Evolutionary conservation across 805 yeast species (phyloP).

Genomic region (Cyberlindnera petersonii): DNA sequence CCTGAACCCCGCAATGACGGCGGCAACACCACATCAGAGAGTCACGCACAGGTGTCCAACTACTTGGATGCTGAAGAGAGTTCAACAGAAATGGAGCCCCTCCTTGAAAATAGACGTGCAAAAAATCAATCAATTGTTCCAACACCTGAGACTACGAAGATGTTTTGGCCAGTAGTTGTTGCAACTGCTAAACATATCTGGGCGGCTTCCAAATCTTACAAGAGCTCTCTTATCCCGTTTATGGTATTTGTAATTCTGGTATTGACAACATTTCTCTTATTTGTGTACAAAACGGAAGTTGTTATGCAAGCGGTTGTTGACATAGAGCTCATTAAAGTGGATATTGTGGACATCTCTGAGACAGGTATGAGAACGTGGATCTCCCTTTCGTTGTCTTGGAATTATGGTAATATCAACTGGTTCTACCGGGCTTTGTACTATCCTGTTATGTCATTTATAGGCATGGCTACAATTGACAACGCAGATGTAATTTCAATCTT

Average conservation of each 20-base stretch:
- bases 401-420: slow-evolving; percentile 17
- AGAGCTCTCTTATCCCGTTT: background rate
- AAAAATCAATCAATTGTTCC: slow-evolving; percentile 1
- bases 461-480: slow-evolving; percentile 7
- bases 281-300: slow-evolving; percentile 5
- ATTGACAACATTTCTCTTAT: background rate
- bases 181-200: background rate
- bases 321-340: slow-evolving; percentile 7
- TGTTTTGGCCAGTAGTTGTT: background rate
- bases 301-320: slow-evolving; percentile 7
- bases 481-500: slow-evolving; percentile 12
- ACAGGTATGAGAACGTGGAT: slow-evolving; percentile 16
- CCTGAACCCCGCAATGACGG: too few species aligned
- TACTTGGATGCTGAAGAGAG: too few species aligned
- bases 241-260: background rate
- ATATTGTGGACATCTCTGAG: slow-evolving; percentile 12
- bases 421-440: slow-evolving; percentile 8
- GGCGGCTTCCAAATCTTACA: background rate
- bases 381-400: slow-evolving; percentile 13
- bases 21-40: too few species aligned
- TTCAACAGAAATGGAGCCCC: too few species aligned
- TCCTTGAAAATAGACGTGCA: background rate
- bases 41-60: too few species aligned
- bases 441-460: slow-evolving; percentile 8
- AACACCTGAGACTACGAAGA: background rate